Conservation (phyloP, 305 asterid genomes). For the Coffea humblotiana region DNA sequence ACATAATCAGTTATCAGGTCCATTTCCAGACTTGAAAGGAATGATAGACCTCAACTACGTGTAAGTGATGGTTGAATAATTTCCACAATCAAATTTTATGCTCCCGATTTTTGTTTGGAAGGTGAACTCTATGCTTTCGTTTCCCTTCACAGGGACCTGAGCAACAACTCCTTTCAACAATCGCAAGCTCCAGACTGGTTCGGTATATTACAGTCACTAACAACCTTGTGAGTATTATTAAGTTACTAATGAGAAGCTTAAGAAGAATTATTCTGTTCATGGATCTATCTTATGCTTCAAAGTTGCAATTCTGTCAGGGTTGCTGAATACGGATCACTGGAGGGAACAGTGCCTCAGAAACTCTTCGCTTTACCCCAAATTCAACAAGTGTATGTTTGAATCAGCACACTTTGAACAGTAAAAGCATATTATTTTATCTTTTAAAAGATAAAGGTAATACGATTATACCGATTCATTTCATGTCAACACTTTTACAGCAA, state of each 20-base stretch:
- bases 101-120: background rate
- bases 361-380: slow-evolving; percentile 41
- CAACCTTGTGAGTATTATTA: slow-evolving; percentile 70
- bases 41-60: slow-evolving; percentile 78
- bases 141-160: slow-evolving; percentile 57
- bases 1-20: slow-evolving; percentile 73
- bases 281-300: slow-evolving; percentile 14
- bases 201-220: slow-evolving; percentile 68
- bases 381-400: slow-evolving; percentile 5
- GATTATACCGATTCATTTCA: background rate
- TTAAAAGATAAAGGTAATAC: too few relatives aligned
- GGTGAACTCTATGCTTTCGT: background rate
- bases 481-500: slow-evolving; percentile 41
- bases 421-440: background rate
- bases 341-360: slow-evolving; percentile 65
- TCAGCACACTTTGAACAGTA: background rate
- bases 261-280: background rate
- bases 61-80: slow-evolving; percentile 40
- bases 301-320: slow-evolving; percentile 44
- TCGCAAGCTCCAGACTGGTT: slow-evolving; percentile 50
- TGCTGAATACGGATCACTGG: slow-evolving; percentile 70
- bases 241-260: background rate
- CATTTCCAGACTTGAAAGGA: slow-evolving; percentile 69
- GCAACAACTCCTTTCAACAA: slow-evolving; percentile 15
- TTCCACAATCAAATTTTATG: background rate